Base-by-base conservation (phyloP, 495 filamentous ascomycete genomes). In the Chaetomium cochliodes region DNA sequence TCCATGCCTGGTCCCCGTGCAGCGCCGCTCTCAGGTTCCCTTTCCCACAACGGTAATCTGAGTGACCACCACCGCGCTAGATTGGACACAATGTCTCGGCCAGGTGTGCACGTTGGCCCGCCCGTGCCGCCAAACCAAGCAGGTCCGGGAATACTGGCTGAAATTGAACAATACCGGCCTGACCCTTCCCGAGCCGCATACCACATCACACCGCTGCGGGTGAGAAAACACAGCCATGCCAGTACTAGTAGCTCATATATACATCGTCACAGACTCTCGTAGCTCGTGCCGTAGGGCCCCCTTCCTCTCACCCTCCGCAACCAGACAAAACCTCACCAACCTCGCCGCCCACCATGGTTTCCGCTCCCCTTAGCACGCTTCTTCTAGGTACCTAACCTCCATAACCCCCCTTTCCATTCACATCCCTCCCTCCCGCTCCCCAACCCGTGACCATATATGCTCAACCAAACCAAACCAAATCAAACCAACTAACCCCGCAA, bases 341-440 rank as follows among this genome's bases (percentile, higher is more conserved):
- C 42, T 12, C 23, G 3, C 22, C 22, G 25, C 25, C 25, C 23
- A 33, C 25, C 51, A 53, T 53, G 51, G 26, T 53, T 12, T 0
- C 18, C 56, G 41, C 28, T 9, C 28, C 28, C 28, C 37, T 57
- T 37, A 58, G 28, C 41, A 61, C 54, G 41, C 51, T 72, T 1
- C 13, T 72, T 2, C 39, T 72, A 9, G 56, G 64, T 69, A 25
- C 22, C 64, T 64, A 41, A 22, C 22, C 30, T 15, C 22, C 23
- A 3, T 18, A 20, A 1, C 33, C 28, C 28, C 28, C 28, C 28
- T 30, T 6, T 30, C 28, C 2, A n/a, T n/a, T 30, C 28, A 2
- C 28, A 30, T 30, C 28, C 28, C 28, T 6, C 28, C 6, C 28
- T 30, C 28, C 28, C 6, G 3, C 28, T 30, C 28, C 2, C 28